Evolutionary conservation across 148 eudicot species (phyloP).

Genomic region (Rhododendron williamsianum): DNA sequence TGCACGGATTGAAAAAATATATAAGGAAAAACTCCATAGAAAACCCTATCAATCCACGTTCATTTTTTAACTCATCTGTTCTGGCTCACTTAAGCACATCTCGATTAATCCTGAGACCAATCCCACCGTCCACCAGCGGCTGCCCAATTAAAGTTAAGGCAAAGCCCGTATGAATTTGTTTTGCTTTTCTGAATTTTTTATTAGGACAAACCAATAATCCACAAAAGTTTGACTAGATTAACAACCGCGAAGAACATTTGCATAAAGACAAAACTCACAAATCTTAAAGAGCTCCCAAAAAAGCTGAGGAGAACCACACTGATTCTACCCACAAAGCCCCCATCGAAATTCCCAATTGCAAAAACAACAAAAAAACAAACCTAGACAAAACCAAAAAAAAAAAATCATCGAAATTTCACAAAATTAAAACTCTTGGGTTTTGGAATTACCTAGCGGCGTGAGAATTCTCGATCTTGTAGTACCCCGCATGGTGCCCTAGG

Average conservation of each 20-base stretch:
- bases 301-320: too few species aligned
- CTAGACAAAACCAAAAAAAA: not conserved
- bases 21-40: not conserved
- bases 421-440: not conserved
- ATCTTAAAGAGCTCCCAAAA: not conserved
- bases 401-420: not conserved
- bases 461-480: constrained; percentile 63
- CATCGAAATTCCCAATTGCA: not conserved
- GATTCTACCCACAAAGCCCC: not conserved
- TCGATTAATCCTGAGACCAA: not conserved
- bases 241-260: too few species aligned
- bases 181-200: too few species aligned
- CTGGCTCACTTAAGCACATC: not conserved
- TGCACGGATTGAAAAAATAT: not conserved
- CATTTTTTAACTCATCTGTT: too few species aligned
- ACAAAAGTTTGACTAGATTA: too few species aligned
- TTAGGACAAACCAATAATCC: too few species aligned
- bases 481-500: constrained; percentile 87
- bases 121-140: not conserved
- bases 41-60: not conserved
- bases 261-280: too few species aligned
- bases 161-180: not conserved
- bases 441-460: constrained; percentile 57
- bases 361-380: not conserved
- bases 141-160: not conserved